Evolutionary conservation across 2,329 filamentous ascomycete species (phyloP), one percentile per base, ranked within the genome.

Genomic region (Xylaria sp.): DNA sequence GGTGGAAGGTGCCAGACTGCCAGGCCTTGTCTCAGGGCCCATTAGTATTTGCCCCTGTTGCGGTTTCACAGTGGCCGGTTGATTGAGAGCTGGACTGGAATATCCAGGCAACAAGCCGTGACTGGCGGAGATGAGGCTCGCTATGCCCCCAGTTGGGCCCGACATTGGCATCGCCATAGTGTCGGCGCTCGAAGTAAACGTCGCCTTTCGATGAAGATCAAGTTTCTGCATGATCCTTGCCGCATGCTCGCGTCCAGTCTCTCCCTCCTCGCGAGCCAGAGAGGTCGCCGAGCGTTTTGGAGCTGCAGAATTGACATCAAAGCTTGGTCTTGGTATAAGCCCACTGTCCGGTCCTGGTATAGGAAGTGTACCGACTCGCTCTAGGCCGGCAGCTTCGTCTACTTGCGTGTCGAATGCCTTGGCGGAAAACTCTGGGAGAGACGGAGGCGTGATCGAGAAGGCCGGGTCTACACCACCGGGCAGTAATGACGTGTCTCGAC

Each of bases 171-270:
- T 79, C 25, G 77, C 80, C 58, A 80, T 79, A 9, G 77, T 75
- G 39, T 84, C 83, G 9, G 79, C 76, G 28, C 80, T 82, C 23
- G 81, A 79, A 37, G 86, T 85, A 69, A 90, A 88, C 7, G 90
- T 89, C 46, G 90, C 86, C 78, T 95, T 97, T 73, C 95, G 90
- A 79, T 97, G 93, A 66, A 97, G 85, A 80, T 98, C 95, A 54
- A 98, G 87, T 80, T 94, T 97, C 79, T 97, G 93, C 79, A 98
- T 98, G 72, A 98, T 94, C 69, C 94, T 90, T 23, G 93, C 89
- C 9, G 93, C 92, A 79, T 96, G 94, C 69, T 97, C 94, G 70
- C 92, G 88, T 66, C 91, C 88, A 72, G 89, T 90, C 76, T 96
- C 92, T 37, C 90, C 89, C 52, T 95, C 93, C 75, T 91, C 89